Percentiles rank a stretch among this genome's conserved stretches.
These are phyloP conservation scores for Tillandsia leiboldiana DNA, from an alignment of 176 grass and related monocot genomes.

Conservation along the genomic window DNA sequence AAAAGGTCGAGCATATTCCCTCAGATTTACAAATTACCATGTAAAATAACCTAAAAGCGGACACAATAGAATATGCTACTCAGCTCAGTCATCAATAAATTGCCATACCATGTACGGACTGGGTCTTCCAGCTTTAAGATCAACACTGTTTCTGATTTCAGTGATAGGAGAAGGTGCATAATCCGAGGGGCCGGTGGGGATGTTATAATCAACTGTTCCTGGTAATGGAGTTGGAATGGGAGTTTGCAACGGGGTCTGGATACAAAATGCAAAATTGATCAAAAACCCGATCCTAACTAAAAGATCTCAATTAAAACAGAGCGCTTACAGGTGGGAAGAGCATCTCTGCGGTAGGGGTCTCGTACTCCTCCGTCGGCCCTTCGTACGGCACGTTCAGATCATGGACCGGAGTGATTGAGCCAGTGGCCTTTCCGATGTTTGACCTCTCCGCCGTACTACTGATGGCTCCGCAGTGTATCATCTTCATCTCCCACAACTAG, in stretches of 20 bases:
- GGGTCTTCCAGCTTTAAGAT: constrained; percentile 27
- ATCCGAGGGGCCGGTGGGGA: constrained; percentile 27
- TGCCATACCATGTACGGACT: constrained; percentile 20
- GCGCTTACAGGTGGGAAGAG: constrained; percentile 22
- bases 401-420: constrained; percentile 46
- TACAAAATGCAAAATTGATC: neutral
- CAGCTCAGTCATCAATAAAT: neutral
- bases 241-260: constrained; percentile 22
- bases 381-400: constrained; percentile 48
- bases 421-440: constrained; percentile 4
- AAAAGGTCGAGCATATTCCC: neutral
- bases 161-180: constrained; percentile 23
- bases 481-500: constrained; percentile 99
- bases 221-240: constrained; percentile 24
- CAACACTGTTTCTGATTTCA: constrained; percentile 20
- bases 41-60: neutral
- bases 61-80: neutral
- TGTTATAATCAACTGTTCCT: constrained; percentile 21
- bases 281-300: neutral
- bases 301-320: neutral
- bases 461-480: constrained; percentile 92
- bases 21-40: neutral
- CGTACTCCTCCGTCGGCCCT: constrained; percentile 21
- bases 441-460: constrained; percentile 46
- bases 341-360: constrained; percentile 28